Evolutionary conservation across 805 yeast species (phyloP).

Genomic region (Yueomyces sinensis): DNA sequence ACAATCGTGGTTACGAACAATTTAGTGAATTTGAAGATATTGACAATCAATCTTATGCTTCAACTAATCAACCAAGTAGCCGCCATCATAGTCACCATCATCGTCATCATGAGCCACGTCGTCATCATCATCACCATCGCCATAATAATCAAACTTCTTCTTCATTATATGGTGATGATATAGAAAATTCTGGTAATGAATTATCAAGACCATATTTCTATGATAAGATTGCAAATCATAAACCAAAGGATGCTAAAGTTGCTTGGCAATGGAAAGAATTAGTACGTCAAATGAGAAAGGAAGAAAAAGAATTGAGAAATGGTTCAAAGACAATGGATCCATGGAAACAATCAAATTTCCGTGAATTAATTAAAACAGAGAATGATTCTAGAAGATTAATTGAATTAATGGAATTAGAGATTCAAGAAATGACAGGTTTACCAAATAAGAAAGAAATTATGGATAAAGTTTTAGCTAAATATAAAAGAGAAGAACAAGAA

Average conservation of each 20-base stretch:
- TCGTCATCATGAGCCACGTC: too few species aligned
- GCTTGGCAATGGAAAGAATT: background rate
- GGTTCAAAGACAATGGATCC: background rate
- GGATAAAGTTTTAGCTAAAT: background rate
- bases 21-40: too few species aligned
- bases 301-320: background rate
- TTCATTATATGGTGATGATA: too few species aligned
- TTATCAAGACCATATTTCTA: background rate
- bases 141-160: too few species aligned
- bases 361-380: background rate
- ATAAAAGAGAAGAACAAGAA: background rate
- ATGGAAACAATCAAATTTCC: background rate
- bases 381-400: background rate
- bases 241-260: background rate
- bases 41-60: too few species aligned
- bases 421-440: background rate
- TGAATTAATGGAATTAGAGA: background rate
- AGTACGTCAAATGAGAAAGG: background rate
- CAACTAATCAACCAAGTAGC: too few species aligned
- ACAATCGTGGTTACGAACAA: too few species aligned
- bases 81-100: too few species aligned
- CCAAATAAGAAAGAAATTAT: background rate
- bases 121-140: too few species aligned
- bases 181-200: background rate
- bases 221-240: background rate